phyloP scores from a whole-genome alignment of 2,329 filamentous ascomycete species.

The Karstenula rhodostoma region DNA sequence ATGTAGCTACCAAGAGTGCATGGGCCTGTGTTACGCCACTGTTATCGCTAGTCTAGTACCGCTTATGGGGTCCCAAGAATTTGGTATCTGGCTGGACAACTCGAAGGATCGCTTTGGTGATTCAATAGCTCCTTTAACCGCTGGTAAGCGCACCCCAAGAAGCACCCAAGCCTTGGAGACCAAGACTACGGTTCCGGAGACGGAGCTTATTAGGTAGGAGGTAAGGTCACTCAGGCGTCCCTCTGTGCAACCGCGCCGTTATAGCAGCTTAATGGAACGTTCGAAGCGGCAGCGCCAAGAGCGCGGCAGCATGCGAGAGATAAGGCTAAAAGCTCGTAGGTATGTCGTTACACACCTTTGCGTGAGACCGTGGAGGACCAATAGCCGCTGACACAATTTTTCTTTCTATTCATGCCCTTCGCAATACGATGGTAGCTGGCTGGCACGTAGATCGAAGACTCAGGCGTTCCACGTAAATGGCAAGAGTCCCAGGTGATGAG shows the following conservation, averaged over 20 bases:
- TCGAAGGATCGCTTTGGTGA: neutral
- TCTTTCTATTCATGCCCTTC: neutral
- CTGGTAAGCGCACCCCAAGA: constrained; percentile 30
- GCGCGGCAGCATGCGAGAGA: constrained; percentile 30
- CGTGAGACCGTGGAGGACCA: neutral
- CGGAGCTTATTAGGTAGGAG: constrained; percentile 33
- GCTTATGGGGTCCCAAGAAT: constrained; percentile 26
- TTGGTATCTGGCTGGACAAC: constrained; percentile 7
- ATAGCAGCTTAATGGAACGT: constrained; percentile 22
- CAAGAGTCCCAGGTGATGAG: neutral
- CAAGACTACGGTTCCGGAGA: constrained; percentile 20
- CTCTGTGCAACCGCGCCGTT: constrained; percentile 21
- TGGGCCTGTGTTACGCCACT: neutral
- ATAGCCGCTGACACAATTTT: neutral
- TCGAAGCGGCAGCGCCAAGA: constrained; percentile 34
- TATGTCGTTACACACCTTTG: constrained; percentile 23
- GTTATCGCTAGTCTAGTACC: constrained; percentile 15
- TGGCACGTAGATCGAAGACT: neutral
- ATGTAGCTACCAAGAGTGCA: constrained; percentile 1
- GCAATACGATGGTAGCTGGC: neutral
- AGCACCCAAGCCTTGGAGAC: constrained; percentile 30
- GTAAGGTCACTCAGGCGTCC: constrained; percentile 21
- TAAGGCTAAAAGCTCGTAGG: constrained; percentile 18
- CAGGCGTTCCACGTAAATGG: neutral
- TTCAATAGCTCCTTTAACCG: constrained; percentile 21